Percentiles rank a stretch among this genome's conserved stretches.
These are phyloP conservation scores for Calonectria hongkongensis DNA, from an alignment of 2,329 filamentous ascomycete genomes.

Conservation along the genomic window DNA sequence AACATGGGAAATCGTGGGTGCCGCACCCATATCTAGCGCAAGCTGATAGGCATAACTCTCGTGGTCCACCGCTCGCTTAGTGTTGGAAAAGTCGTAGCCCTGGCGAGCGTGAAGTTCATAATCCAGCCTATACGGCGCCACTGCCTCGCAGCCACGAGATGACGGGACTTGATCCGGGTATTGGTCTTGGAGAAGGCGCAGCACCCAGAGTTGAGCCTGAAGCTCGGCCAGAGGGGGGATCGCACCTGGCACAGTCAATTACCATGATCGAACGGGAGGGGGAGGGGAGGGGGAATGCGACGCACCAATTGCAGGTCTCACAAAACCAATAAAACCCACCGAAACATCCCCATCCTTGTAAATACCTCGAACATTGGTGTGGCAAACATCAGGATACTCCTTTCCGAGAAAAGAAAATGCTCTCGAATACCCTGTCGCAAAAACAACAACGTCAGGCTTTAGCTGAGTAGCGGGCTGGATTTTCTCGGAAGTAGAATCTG, in stretches of 20 bases:
- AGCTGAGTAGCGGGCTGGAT: slow-evolving; percentile 53
- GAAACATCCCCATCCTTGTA: slow-evolving; percentile 65
- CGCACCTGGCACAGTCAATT: slow-evolving; percentile 57
- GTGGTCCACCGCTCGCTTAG: slow-evolving; percentile 67
- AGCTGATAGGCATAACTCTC: slow-evolving; percentile 71
- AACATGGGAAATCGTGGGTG: slow-evolving; percentile 61
- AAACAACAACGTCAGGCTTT: slow-evolving; percentile 66
- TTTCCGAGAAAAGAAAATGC: slow-evolving; percentile 63
- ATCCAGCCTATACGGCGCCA: slow-evolving; percentile 62
- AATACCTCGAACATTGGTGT: slow-evolving; percentile 72
- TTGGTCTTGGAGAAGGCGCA: slow-evolving; percentile 60
- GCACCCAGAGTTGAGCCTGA: slow-evolving; percentile 69
- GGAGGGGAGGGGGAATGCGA: not conserved
- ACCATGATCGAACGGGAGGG: no score
- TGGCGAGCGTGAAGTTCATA: slow-evolving; percentile 62
- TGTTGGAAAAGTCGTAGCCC: slow-evolving; percentile 58
- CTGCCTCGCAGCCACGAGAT: slow-evolving; percentile 45
- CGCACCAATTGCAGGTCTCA: slow-evolving; percentile 65
- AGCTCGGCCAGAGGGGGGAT: slow-evolving; percentile 70
- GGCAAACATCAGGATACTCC: slow-evolving; percentile 65
- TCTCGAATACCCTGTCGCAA: slow-evolving; percentile 68
- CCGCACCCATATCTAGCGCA: slow-evolving; percentile 67
- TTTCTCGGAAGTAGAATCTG: slow-evolving; percentile 52
- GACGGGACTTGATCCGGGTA: slow-evolving; percentile 50
- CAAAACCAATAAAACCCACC: slow-evolving; percentile 68